phyloP scores from a whole-genome alignment of 768 basidiomycete species.

The Neoboletus magnificus region DNA sequence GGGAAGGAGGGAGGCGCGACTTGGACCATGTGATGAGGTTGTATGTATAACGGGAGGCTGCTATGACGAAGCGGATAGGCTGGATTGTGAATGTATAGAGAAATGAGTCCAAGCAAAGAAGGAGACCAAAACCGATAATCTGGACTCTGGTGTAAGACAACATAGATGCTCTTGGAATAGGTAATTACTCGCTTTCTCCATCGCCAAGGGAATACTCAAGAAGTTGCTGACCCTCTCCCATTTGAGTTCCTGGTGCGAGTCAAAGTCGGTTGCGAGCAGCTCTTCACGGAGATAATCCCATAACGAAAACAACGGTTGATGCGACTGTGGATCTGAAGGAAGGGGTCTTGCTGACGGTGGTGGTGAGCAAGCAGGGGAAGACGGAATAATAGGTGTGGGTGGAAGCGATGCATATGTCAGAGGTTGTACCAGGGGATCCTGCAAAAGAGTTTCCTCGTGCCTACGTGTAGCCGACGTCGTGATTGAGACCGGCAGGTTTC shows the following conservation, averaged over 20 bases:
- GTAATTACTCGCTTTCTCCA: conserved; percentile 74
- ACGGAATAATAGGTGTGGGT: conserved; percentile 62
- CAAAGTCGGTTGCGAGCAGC: conserved; percentile 87
- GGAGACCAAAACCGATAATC: conserved; percentile 90
- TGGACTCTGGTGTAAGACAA: conserved; percentile 29
- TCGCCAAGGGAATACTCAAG: conserved; percentile 83
- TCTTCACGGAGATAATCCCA: conserved; percentile 94
- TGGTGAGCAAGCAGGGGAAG: conserved; percentile 33
- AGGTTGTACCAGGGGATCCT: conserved; percentile 29
- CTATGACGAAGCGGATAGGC: conserved; percentile 80
- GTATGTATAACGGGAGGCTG: conserved; percentile 50
- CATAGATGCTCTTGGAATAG: background rate
- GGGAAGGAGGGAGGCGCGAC: conserved; percentile 71
- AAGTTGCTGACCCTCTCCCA: conserved; percentile 98
- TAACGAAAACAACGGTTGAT: conserved; percentile 64
- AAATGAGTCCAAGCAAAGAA: conserved; percentile 95
- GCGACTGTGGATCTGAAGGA: conserved; percentile 16
- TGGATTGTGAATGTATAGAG: conserved; percentile 97
- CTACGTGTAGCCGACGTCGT: conserved; percentile 11
- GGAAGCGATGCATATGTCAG: conserved; percentile 71
- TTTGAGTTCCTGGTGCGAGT: conserved; percentile 89
- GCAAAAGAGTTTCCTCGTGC: conserved; percentile 6
- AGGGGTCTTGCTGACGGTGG: conserved; percentile 16
- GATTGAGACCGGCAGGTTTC: conserved; percentile 18
- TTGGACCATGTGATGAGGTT: conserved; percentile 50